Percentiles rank a stretch among this genome's conserved stretches.
phyloP scores from a whole-genome alignment of 345 rosid genomes.

The Mangifera indica region DNA sequence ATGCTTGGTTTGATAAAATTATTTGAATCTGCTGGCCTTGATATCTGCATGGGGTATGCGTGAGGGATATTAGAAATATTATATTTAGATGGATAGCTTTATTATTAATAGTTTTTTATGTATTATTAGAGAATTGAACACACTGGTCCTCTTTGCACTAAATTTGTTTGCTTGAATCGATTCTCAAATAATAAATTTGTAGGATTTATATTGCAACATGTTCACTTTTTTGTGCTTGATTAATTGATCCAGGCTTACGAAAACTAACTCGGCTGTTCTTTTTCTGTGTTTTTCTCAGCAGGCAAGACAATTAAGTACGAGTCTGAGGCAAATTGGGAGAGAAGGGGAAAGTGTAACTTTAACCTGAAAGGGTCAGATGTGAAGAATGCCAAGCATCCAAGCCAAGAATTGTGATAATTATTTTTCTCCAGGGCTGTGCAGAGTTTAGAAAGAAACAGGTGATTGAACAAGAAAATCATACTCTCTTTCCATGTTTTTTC shows the following conservation, averaged over 20 bases:
- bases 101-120: too few relatives aligned
- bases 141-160: background rate
- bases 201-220: background rate
- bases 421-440: constrained; percentile 9
- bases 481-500: background rate
- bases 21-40: too few relatives aligned
- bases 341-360: constrained; percentile 19
- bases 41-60: too few relatives aligned
- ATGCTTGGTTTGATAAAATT: background rate
- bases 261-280: background rate
- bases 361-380: constrained; percentile 25
- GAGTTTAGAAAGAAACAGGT: constrained; percentile 4
- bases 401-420: constrained; percentile 1
- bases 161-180: background rate
- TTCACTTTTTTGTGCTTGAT: background rate
- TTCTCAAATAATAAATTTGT: background rate
- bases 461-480: constrained; percentile 20
- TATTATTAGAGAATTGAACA: background rate
- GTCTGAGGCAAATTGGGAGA: constrained; percentile 34
- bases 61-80: background rate
- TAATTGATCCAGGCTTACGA: background rate
- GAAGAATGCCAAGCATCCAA: constrained; percentile 11
- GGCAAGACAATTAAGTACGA: constrained; percentile 47
- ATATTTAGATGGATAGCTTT: too few relatives aligned
- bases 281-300: constrained; percentile 32